A percentile compares a stretch with the other conserved stretches of the same genome.
Evolutionary conservation across 192 early-diverging fungal genomes (phyloP).

Genomic region (Phlyctochytrium planicorne): DNA sequence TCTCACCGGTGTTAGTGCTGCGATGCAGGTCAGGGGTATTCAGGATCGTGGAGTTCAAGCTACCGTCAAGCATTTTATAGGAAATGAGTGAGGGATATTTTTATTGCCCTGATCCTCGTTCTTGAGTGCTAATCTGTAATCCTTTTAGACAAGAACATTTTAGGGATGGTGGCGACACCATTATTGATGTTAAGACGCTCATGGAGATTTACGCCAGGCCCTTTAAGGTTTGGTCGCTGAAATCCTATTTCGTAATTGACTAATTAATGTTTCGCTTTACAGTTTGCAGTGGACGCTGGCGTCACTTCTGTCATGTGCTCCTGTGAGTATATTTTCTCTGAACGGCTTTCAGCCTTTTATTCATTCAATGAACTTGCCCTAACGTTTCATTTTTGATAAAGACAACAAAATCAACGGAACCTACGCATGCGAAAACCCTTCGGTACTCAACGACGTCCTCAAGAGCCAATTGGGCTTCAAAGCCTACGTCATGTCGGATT

Average conservation of each 20-base stretch:
- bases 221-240: too few species aligned
- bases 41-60: slow-evolving; percentile 28
- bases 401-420: slow-evolving; percentile 56
- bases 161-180: background rate
- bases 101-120: too few species aligned
- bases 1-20: slow-evolving; percentile 16
- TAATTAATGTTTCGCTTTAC: too few species aligned
- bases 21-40: slow-evolving; percentile 17
- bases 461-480: slow-evolving; percentile 23
- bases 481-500: slow-evolving; percentile 54
- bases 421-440: slow-evolving; percentile 53
- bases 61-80: slow-evolving; percentile 32
- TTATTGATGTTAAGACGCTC: slow-evolving; percentile 28
- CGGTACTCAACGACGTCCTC: slow-evolving; percentile 28
- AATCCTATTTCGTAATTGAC: too few species aligned
- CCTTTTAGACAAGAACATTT: slow-evolving; percentile 2
- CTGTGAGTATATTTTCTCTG: too few species aligned
- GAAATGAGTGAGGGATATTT: slow-evolving; percentile 57
- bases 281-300: slow-evolving; percentile 18
- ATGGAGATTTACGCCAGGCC: slow-evolving; percentile 61
- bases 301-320: slow-evolving; percentile 35
- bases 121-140: too few species aligned
- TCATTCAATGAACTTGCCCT: too few species aligned
- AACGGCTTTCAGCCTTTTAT: too few species aligned
- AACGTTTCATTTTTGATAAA: too few species aligned